Percentiles rank a stretch among this genome's conserved stretches.
Conservation (phyloP, 1,284 basidiomycete genomes). For the Sphaerobolus stellatus region DNA sequence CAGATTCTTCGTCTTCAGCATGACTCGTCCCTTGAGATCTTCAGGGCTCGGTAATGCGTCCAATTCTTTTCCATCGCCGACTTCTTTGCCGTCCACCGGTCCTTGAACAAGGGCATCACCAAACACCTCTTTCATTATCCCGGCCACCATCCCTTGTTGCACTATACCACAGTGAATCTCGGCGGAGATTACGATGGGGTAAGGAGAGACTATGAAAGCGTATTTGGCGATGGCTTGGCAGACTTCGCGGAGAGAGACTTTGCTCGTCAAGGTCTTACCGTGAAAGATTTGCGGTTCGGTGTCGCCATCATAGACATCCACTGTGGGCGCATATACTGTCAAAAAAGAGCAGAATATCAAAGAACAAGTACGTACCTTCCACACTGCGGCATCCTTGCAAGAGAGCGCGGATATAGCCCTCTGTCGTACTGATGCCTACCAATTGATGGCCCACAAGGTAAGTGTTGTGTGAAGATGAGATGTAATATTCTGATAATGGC, state of each 20-base stretch:
- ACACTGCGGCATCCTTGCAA: slow-evolving; percentile 91
- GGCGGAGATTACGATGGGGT: slow-evolving; percentile 92
- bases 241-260: slow-evolving; percentile 82
- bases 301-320: slow-evolving; percentile 94
- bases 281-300: slow-evolving; percentile 84
- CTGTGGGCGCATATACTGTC: slow-evolving; percentile 40
- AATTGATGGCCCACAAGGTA: slow-evolving; percentile 96
- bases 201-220: slow-evolving; percentile 90
- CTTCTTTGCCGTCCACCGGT: slow-evolving; percentile 53
- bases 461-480: slow-evolving; percentile 96
- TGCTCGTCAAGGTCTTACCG: slow-evolving; percentile 88
- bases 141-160: slow-evolving; percentile 83
- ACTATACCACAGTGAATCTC: slow-evolving; percentile 86
- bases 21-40: slow-evolving; percentile 74
- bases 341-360: slow-evolving; percentile 6
- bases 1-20: slow-evolving; percentile 84
- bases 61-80: slow-evolving; percentile 38
- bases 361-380: slow-evolving; percentile 61
- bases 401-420: slow-evolving; percentile 93
- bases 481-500: slow-evolving; percentile 86
- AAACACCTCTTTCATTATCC: slow-evolving; percentile 78
- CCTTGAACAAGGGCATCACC: slow-evolving; percentile 72
- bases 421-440: slow-evolving; percentile 89
- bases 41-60: slow-evolving; percentile 83
- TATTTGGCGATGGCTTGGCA: slow-evolving; percentile 89